These are phyloP conservation scores for Saturnispora bothae DNA, from an alignment of 805 yeast genomes.

Conservation along the genomic window DNA sequence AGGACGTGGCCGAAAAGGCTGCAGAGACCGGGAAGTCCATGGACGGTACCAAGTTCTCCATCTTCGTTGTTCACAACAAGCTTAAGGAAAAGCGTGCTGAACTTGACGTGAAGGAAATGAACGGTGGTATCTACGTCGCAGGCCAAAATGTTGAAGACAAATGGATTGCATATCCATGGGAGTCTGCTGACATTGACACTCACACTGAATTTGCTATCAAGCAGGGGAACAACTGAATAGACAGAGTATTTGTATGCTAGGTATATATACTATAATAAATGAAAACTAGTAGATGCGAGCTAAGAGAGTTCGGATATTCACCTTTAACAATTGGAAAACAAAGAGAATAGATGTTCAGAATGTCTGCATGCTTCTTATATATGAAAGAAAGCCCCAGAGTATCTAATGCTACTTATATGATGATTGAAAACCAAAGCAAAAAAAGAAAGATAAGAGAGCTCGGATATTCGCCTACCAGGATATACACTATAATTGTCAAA, in stretches of 20 bases:
- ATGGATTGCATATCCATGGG: slow-evolving; percentile 93
- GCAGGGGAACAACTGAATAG: slow-evolving; percentile 55
- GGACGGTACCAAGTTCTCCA: slow-evolving; percentile 56
- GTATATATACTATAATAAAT: neutral
- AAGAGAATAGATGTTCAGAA: too few species aligned
- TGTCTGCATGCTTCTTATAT: too few species aligned
- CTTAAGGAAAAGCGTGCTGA: slow-evolving; percentile 72
- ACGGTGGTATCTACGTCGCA: slow-evolving; percentile 55
- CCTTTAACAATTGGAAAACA: too few species aligned
- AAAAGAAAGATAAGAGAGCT: too few species aligned
- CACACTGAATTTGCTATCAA: slow-evolving; percentile 56
- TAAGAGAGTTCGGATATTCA: too few species aligned
- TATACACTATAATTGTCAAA: too few species aligned
- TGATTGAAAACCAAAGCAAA: too few species aligned
- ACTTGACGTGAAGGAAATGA: slow-evolving; percentile 52
- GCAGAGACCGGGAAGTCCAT: slow-evolving; percentile 44
- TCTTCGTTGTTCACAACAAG: slow-evolving; percentile 80
- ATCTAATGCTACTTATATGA: too few species aligned
- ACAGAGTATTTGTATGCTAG: too few species aligned
- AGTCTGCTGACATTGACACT: slow-evolving; percentile 66
- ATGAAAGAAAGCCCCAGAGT: too few species aligned
- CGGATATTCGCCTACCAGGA: too few species aligned
- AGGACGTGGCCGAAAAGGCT: slow-evolving; percentile 54
- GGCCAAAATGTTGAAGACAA: slow-evolving; percentile 66
- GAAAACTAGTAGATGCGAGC: too few species aligned